Conservation (phyloP, 805 yeast species). For the Candida rishiriensis region DNA sequence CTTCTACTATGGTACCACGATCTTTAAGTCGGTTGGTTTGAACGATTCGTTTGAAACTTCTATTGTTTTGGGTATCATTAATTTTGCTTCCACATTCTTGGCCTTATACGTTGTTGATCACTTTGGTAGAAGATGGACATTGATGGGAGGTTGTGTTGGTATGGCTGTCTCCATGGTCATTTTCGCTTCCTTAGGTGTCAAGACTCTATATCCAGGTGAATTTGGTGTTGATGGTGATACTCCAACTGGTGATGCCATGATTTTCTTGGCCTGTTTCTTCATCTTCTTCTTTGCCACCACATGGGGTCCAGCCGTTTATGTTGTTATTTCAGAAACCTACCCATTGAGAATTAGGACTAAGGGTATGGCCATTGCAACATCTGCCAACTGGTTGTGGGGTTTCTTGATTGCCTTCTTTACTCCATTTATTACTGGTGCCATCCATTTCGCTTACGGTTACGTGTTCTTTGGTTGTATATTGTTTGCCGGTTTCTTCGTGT, state of each 20-base stretch:
- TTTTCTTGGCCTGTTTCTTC: slow-evolving; percentile 53
- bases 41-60: slow-evolving; percentile 43
- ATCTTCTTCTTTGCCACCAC: slow-evolving; percentile 71
- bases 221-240: slow-evolving; percentile 39
- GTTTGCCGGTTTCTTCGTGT: slow-evolving; percentile 45
- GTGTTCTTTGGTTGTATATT: slow-evolving; percentile 53
- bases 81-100: slow-evolving; percentile 46
- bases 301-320: slow-evolving; percentile 76
- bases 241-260: slow-evolving; percentile 42
- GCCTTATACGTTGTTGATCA: slow-evolving; percentile 49
- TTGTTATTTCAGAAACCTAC: slow-evolving; percentile 49
- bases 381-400: slow-evolving; percentile 74
- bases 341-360: slow-evolving; percentile 68
- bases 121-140: slow-evolving; percentile 60
- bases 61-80: slow-evolving; percentile 42
- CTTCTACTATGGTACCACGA: slow-evolving; percentile 64
- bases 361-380: slow-evolving; percentile 61
- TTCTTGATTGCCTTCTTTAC: slow-evolving; percentile 67
- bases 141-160: slow-evolving; percentile 58
- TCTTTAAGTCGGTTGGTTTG: slow-evolving; percentile 49
- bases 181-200: slow-evolving; percentile 57
- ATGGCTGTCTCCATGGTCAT: slow-evolving; percentile 59
- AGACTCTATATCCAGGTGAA: slow-evolving; percentile 36
- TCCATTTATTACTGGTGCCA: slow-evolving; percentile 44
- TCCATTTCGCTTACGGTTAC: slow-evolving; percentile 54